Base-by-base conservation (phyloP, 192 early-diverging fungal species). In the Umbelopsis vinacea region DNA sequence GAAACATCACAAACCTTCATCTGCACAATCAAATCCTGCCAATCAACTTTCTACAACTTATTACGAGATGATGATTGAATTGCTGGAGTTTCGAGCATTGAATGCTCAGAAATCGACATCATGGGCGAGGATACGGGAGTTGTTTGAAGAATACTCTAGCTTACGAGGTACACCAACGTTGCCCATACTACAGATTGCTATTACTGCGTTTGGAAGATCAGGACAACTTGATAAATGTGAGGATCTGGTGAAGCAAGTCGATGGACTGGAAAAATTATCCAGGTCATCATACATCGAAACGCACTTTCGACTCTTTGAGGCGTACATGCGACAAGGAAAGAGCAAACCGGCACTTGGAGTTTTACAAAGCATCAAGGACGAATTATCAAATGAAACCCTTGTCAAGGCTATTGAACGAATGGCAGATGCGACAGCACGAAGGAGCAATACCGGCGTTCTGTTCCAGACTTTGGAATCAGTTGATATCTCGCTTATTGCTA, bases 141-240 rank as follows among this genome's bases (percentile, higher is more conserved):
- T 63, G 23, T 63, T 37, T 35, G 57, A 63, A 10, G 57, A 63
- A 35, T 37, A 26, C 33, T 37, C 15, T 37, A 22, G 14, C 15
- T 63, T 35, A 26, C 6, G 6, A 37, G 57, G 26, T 29, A 19
- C 57, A 63, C 57, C 57, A 37, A 35, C 57, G 1, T 29, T 63
- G 26, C 57, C 57, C 10, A 29, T 63, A 37, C 33, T 63, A 5
- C 57, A 63, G 19, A 17, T 22, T 17, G 57, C 29, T 11, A 29
- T 63, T 38, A 63, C 57, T 29, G 57, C 57, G 7, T 63, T 29
- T 63, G 33, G 57, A 15, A 63, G 33, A 63, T 63, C 57, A 29
- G 57, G 29, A 15, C 26, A 63, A 19, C 6, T 63, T 8, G 14
- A 11, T 12, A 35, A 35, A 17, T 63, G 57, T 35, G 26, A 35